Base-by-base conservation (phyloP, 768 basidiomycete genomes). In the Mrakia hoshinonis region DNA sequence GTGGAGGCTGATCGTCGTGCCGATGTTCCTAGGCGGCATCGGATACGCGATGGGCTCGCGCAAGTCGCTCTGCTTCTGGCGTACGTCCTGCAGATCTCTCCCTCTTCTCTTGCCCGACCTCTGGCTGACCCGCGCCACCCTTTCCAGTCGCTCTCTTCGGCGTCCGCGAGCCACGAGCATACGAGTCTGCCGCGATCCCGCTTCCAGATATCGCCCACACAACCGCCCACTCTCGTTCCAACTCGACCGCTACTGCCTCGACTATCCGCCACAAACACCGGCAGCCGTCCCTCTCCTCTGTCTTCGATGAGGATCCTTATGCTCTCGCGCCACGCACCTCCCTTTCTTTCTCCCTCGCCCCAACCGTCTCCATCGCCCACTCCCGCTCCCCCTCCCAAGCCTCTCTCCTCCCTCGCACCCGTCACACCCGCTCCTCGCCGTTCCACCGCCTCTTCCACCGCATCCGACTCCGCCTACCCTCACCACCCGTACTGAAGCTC, bases 51-150 rank as follows among this genome's bases (percentile, higher is more conserved):
- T 60, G 55, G 55, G 55, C 3, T 60, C 55, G 4, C 55, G 55
- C 29, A 60, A 60, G 13, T 60, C 55, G 11, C 55, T 60, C 34
- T 60, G 55, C 31, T 60, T 60, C 55, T 60, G 55, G 55, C 55
- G 49, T 51, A 22, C 10, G 49, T 51, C 5, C 20, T 10, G 10
- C n/a, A n/a, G n/a, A n/a, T n/a, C n/a, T n/a, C n/a, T 13, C 26
- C 1, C 26, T 3, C 10, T 18, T 51, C 2, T 51, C 22, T 51
- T n/a, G 22, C 3, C 15, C 15, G 15, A 9, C 1, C 7, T 24
- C 3, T 5, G 26, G 49, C 18, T 51, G 49, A 51, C 18, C 49
- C 13, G 20, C 26, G 22, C 4, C 49, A 7, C 15, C 18, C 6
- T 51, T 22, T 51, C 18, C 49, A 51, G 49, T 60, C 31, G 55